Base-by-base conservation (phyloP, 208 protist species). In the Herpetomonas samuelpessoai region DNA sequence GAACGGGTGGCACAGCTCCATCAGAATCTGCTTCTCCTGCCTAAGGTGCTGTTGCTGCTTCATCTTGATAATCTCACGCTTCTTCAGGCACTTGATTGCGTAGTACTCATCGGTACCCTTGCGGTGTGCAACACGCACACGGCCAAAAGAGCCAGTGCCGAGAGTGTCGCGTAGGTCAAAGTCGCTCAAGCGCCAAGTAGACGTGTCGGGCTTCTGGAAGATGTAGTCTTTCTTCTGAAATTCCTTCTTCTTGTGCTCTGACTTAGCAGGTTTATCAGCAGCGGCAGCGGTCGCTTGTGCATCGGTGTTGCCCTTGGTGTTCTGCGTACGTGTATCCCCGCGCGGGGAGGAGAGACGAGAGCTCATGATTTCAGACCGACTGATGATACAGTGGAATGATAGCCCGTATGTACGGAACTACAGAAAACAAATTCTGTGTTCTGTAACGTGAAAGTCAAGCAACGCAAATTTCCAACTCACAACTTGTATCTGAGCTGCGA, bases 81-180 rank as follows among this genome's bases (percentile, higher is more conserved):
- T 96, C 77, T 85, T 89, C 49, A 93, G 59, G 71, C 86, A 88
- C 76, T 96, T 96, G 53, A 96, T 81, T 21, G 96, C 96, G 60
- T 93, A 98, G 62, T 88, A 92, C 31, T 95, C 76, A 25, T 79
- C 67, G 14, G 71, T 88, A 35, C 67, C 79, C 65, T 92, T 95
- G 66, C 91, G 74, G 30, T 79, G 71, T 24, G 92, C 91, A 27
- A 97, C 57, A 29, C 91, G 92, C 46, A 98, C 96, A 46, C 90
- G 88, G 26, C 93, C 94, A 64, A 98, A 97, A 22, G 95, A 95
- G 18, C 96, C 96, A 16, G 79, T 89, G 35, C 96, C 96, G 47
- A 98, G 73, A 31, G 97, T 88, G 52, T 74, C 79, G 22, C 91
- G 76, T 58, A 96, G 28, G 38, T 93, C 85, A 44, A 97, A 88